These are phyloP conservation scores for Mycena belliarum DNA, from an alignment of 768 basidiomycete genomes.

Conservation along the genomic window DNA sequence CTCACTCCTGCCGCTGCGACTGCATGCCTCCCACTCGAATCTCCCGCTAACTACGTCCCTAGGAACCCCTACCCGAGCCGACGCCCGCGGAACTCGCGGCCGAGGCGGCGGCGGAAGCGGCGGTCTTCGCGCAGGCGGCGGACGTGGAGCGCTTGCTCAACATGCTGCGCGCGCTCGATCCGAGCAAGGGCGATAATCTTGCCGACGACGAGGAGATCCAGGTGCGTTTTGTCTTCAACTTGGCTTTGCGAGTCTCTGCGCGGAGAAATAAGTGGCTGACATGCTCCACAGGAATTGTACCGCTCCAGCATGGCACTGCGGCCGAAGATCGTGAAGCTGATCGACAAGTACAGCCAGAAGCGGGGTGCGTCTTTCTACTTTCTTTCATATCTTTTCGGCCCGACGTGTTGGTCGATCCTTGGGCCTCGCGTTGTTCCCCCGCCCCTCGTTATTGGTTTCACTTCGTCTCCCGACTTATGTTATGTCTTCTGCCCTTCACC, in stretches of 20 bases:
- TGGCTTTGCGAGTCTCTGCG: too few relatives aligned
- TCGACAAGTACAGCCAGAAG: conserved; percentile 97
- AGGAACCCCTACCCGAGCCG: conserved; percentile 88
- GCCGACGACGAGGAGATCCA: conserved; percentile 91
- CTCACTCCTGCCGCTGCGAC: too few relatives aligned
- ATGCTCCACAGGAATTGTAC: conserved; percentile 72
- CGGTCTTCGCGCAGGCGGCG: conserved; percentile 84
- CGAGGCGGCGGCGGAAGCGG: conserved; percentile 86
- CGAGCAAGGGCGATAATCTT: conserved; percentile 69
- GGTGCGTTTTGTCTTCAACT: conserved; percentile 39
- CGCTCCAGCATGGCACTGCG: conserved; percentile 85
- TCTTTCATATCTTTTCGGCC: not conserved
- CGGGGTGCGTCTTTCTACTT: conserved; percentile 40
- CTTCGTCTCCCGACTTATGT: too few relatives aligned
- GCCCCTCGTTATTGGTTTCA: too few relatives aligned
- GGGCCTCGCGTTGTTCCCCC: too few relatives aligned
- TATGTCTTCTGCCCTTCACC: too few relatives aligned
- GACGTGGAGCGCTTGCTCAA: conserved; percentile 80
- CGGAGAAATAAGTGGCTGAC: not conserved
- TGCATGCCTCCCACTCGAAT: too few relatives aligned
- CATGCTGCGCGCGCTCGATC: conserved; percentile 74
- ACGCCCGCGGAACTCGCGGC: conserved; percentile 71
- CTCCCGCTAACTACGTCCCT: not conserved
- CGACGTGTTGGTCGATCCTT: too few relatives aligned
- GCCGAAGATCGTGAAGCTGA: conserved; percentile 94